Percentiles rank a stretch among this genome's conserved stretches.
Conservation (phyloP, 495 filamentous ascomycete genomes). For the Xylaria curta region DNA sequence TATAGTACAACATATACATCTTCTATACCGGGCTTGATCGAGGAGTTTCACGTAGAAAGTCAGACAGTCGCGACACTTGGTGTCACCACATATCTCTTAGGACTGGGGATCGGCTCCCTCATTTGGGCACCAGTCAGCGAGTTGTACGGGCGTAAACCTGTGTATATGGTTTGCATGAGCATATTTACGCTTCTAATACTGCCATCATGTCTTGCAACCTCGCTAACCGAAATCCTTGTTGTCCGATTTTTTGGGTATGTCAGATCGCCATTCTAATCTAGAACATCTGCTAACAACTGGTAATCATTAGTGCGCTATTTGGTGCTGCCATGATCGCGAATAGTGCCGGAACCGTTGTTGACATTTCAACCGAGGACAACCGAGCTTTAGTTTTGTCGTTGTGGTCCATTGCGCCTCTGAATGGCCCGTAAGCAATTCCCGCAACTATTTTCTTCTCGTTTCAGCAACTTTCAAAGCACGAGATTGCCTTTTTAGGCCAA, state of each 20-base stretch:
- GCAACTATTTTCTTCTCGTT: too few species aligned
- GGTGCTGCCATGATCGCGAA: conserved; percentile 83
- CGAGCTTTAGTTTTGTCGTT: conserved; percentile 75
- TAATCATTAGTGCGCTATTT: conserved; percentile 63
- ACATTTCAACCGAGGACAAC: conserved; percentile 73
- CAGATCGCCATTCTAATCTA: background rate
- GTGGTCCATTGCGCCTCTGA: conserved; percentile 80
- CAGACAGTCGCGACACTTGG: conserved; percentile 72
- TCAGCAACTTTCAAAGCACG: too few species aligned
- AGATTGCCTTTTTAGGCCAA: too few species aligned
- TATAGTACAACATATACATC: conserved; percentile 86
- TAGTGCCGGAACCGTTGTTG: conserved; percentile 80
- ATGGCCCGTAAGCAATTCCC: conserved; percentile 58
- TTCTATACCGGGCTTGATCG: conserved; percentile 68
- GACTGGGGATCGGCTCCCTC: conserved; percentile 74
- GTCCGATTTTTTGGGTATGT: conserved; percentile 73
- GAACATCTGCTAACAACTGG: conserved; percentile 22
- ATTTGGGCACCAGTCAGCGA: conserved; percentile 77
- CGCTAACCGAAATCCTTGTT: conserved; percentile 67
- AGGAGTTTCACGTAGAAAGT: conserved; percentile 64
- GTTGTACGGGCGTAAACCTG: conserved; percentile 75
- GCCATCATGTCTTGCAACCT: conserved; percentile 72
- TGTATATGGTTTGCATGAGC: conserved; percentile 69
- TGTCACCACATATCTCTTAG: conserved; percentile 78
- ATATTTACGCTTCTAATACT: conserved; percentile 72